These are phyloP conservation scores for Aspergillus asperescens DNA, from an alignment of 495 filamentous ascomycete species.

Conservation along the genomic window DNA sequence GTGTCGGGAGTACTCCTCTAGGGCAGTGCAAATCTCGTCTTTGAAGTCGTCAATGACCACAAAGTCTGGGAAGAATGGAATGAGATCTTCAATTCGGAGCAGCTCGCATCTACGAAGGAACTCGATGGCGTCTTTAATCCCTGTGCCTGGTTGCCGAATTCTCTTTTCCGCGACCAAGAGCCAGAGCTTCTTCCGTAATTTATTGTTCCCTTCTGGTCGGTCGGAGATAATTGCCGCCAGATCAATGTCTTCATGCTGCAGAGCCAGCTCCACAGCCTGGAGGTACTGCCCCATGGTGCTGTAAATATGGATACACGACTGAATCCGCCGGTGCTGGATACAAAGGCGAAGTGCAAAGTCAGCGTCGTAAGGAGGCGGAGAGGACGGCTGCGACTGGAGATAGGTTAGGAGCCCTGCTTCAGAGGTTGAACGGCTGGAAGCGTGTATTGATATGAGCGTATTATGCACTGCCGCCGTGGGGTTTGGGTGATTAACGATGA, in stretches of 20 bases:
- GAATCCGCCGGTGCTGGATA: conserved; percentile 86
- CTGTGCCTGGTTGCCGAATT: conserved; percentile 67
- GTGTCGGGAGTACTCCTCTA: conserved; percentile 85
- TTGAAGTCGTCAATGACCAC: conserved; percentile 99
- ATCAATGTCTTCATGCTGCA: conserved; percentile 82
- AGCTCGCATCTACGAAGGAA: conserved; percentile 89
- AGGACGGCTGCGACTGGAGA: conserved; percentile 68
- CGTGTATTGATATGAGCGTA: conserved; percentile 93
- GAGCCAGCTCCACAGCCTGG: conserved; percentile 84
- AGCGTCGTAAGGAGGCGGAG: conserved; percentile 81
- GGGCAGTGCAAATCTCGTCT: conserved; percentile 88
- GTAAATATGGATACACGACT: conserved; percentile 94
- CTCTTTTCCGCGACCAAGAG: conserved; percentile 89
- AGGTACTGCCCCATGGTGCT: conserved; percentile 88
- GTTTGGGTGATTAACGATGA: conserved; percentile 80
- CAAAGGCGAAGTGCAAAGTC: conserved; percentile 95
- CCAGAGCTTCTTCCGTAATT: conserved; percentile 92
- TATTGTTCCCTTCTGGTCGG: conserved; percentile 64
- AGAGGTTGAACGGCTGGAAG: conserved; percentile 72
- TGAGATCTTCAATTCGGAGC: conserved; percentile 90
- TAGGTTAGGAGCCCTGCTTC: conserved; percentile 83
- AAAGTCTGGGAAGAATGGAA: conserved; percentile 98
- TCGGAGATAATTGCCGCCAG: conserved; percentile 89
- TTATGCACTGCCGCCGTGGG: conserved; percentile 92
- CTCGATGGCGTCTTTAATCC: conserved; percentile 92